Evolutionary conservation across 139 green algal genomes (phyloP).

Genomic region (Chlorella ohadii): DNA sequence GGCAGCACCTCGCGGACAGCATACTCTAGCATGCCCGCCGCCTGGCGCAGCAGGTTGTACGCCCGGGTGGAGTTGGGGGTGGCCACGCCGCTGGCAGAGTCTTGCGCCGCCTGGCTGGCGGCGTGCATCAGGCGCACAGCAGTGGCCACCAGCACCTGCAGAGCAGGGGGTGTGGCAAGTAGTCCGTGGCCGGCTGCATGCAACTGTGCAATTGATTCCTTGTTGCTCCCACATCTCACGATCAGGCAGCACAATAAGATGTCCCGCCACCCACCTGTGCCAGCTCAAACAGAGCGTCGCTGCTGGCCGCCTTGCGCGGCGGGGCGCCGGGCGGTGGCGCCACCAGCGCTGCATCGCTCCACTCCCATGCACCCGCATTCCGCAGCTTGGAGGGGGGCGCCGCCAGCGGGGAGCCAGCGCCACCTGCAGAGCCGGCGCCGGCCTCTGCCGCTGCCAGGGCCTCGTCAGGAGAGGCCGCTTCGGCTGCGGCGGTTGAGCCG

Average conservation of each 20-base stretch:
- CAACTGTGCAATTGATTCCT: too few relatives aligned
- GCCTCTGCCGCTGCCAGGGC: slow-evolving; percentile 6
- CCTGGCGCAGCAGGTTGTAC: slow-evolving; percentile 47
- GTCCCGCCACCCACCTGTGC: neutral
- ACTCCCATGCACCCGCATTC: slow-evolving; percentile 7
- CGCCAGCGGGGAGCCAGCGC: neutral
- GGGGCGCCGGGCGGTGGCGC: neutral
- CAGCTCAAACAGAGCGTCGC: slow-evolving; percentile 27
- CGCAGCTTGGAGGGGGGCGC: slow-evolving; percentile 13
- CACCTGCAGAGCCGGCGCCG: neutral
- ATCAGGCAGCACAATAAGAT: too few relatives aligned
- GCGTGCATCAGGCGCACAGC: neutral
- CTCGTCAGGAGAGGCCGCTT: neutral
- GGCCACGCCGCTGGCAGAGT: neutral
- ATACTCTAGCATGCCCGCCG: slow-evolving; percentile 43
- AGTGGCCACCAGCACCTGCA: slow-evolving; percentile 13
- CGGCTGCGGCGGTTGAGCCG: neutral
- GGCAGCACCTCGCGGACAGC: slow-evolving; percentile 1
- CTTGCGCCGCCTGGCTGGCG: neutral
- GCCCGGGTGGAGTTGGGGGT: slow-evolving; percentile 14
- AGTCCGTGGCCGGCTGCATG: too few relatives aligned
- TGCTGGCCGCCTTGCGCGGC: neutral
- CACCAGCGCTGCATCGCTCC: slow-evolving; percentile 13
- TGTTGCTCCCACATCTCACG: too few relatives aligned
- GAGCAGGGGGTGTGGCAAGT: too few relatives aligned